phyloP scores from a whole-genome alignment of 2,329 filamentous ascomycete species.

The Albifimbria verrucaria region DNA sequence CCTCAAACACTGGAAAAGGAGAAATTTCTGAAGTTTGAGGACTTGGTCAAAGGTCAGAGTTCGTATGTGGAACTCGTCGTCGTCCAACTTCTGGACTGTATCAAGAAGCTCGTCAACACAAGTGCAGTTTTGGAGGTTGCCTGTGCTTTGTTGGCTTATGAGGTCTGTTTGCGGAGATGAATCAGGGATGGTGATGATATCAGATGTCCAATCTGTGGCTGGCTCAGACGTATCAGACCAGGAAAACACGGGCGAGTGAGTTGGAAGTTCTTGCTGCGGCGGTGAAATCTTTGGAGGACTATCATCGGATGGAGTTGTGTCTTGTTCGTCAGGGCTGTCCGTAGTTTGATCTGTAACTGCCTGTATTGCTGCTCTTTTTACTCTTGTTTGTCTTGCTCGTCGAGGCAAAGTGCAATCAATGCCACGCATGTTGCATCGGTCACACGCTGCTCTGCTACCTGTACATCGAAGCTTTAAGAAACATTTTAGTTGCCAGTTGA shows the following conservation, averaged over 20 bases:
- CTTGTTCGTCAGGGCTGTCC: too few species aligned
- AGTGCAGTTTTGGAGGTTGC: too few species aligned
- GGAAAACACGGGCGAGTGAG: too few species aligned
- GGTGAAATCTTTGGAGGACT: too few species aligned
- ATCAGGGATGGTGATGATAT: background rate
- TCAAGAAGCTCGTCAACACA: constrained; percentile 18
- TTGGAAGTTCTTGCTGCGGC: too few species aligned
- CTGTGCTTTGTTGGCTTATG: too few species aligned
- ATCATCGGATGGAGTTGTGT: too few species aligned
- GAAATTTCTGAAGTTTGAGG: constrained; percentile 24
- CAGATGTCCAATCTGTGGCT: background rate
- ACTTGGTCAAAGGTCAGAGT: constrained; percentile 23
- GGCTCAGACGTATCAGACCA: too few species aligned
- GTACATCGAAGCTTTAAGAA: constrained; percentile 9
- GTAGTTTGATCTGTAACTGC: too few species aligned
- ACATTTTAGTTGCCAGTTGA: background rate
- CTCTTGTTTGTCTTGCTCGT: background rate
- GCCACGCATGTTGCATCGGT: constrained; percentile 6
- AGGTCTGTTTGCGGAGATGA: background rate
- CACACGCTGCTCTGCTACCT: constrained; percentile 5
- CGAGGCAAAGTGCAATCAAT: constrained; percentile 6
- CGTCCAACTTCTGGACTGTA: constrained; percentile 24
- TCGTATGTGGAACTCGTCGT: constrained; percentile 23
- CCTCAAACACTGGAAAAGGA: constrained; percentile 23
- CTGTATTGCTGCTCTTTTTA: too few species aligned